A percentile compares a stretch with the other conserved stretches of the same genome.
These are phyloP conservation scores for Coemansia asiatica DNA, from an alignment of 192 early-diverging fungal species.

Conservation along the genomic window DNA sequence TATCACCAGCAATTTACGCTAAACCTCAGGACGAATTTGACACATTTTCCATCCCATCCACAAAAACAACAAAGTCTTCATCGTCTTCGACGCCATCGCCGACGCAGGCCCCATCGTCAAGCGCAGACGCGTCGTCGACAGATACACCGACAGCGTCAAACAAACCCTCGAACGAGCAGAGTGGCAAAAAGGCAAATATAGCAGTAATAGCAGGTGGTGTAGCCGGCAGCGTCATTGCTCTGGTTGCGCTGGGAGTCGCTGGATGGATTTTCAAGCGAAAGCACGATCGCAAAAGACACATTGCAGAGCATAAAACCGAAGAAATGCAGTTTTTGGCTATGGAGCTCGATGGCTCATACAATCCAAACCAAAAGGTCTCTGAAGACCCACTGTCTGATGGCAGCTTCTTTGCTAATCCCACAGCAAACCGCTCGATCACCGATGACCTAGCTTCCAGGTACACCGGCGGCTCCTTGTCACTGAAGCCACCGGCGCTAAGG, in stretches of 20 bases:
- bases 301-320: slow-evolving; percentile 44
- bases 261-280: slow-evolving; percentile 40
- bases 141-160: not conserved
- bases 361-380: slow-evolving; percentile 16
- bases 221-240: slow-evolving; percentile 23
- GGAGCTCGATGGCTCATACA: slow-evolving; percentile 47
- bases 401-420: slow-evolving; percentile 20
- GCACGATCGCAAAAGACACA: slow-evolving; percentile 33
- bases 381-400: slow-evolving; percentile 19
- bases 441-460: slow-evolving; percentile 49
- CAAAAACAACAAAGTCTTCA: not conserved
- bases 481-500: slow-evolving; percentile 24
- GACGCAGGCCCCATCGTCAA: not conserved
- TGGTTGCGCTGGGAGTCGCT: slow-evolving; percentile 19
- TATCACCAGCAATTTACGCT: slow-evolving; percentile 19
- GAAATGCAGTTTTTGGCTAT: slow-evolving; percentile 48
- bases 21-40: slow-evolving; percentile 1
- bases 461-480: slow-evolving; percentile 31
- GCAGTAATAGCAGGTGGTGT: slow-evolving; percentile 36
- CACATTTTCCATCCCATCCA: slow-evolving; percentile 13
- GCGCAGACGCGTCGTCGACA: not conserved
- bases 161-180: not conserved
- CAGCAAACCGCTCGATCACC: slow-evolving; percentile 24
- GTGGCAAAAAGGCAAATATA: slow-evolving; percentile 8
- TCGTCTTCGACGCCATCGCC: not conserved